Evolutionary conservation across 2,329 filamentous ascomycete species (phyloP), one percentile per base, ranked within the genome.

Genomic region (Cladophialophora chaetospira): DNA sequence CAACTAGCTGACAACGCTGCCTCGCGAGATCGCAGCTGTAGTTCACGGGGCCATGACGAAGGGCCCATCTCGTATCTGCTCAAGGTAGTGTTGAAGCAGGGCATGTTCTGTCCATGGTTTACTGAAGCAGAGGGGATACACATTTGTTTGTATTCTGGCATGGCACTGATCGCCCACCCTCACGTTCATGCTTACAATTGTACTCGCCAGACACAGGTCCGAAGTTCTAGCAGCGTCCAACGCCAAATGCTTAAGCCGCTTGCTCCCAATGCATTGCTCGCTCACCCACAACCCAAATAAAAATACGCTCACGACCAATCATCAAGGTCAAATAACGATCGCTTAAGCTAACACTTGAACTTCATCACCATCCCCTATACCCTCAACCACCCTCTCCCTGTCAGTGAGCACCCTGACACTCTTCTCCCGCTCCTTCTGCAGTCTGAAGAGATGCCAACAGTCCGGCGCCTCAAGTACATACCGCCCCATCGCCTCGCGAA

Each of bases 401-500:
- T 31, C 36, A 13, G n/a, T 15, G 33, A 42, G 36, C 36, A 15
- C 2, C 25, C 25, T 35, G 55, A 13, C 58, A 54, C 51, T 25
- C 58, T 59, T 48, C 51, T 55, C 21, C 42, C 54, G 45, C 26
- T 58, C 60, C 5, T 55, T n/a, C 21, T 43, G 57, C 38, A 61
- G 62, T 38, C 55, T 62, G 62, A 77, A 75, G 65, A 76, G 74
- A 66, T 77, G 72, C 76, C 76, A 78, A 64, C 75, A 77, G 57
- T 74, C 77, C 26, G 77, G 77, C 28, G 77, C 77, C 59, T 79
- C 76, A 47, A 79, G 72, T 13, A 84, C 84, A 69, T 86, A 91
- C 82, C 91, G 86, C 67, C 91, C 90, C 94, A 99, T 99, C 10
- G 92, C 92, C 74, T 97, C 93, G 63, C 94, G 79, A 77, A 99